These are phyloP conservation scores for Inga oerstediana DNA, from an alignment of 306 rosid species.

Conservation along the genomic window DNA sequence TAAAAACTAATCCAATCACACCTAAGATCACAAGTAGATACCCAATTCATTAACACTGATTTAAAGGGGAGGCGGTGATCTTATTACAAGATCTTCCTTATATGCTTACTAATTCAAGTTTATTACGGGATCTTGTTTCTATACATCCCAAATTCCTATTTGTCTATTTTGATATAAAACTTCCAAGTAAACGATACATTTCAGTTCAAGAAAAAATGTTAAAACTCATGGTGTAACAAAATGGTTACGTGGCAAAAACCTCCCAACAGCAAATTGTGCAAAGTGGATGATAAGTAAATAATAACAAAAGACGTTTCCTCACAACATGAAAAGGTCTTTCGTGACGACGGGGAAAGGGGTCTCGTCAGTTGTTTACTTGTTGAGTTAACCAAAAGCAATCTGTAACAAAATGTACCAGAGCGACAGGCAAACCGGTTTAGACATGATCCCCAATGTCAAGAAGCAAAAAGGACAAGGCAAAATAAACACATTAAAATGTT, in stretches of 20 bases:
- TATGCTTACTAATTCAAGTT: background rate
- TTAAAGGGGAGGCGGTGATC: too few species aligned
- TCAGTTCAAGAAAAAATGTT: background rate
- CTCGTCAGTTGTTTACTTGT: background rate
- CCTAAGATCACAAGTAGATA: too few species aligned
- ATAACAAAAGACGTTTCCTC: background rate
- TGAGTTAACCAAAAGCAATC: background rate
- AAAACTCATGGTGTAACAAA: background rate
- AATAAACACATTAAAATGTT: background rate
- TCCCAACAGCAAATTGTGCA: background rate
- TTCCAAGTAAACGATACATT: background rate
- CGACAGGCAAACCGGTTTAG: conserved; percentile 5
- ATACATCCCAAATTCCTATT: background rate
- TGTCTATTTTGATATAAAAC: background rate
- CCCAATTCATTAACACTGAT: too few species aligned
- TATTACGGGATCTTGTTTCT: background rate
- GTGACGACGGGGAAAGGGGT: background rate
- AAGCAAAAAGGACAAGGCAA: background rate
- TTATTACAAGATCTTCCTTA: too few species aligned
- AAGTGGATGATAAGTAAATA: background rate
- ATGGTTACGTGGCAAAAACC: background rate
- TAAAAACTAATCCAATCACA: too few species aligned
- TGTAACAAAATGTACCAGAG: conserved; percentile 2
- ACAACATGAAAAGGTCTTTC: background rate
- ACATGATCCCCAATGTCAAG: background rate